Evolutionary conservation across 176 grass and related monocot genomes (phyloP), one percentile per base, ranked within the genome.

Genomic region (Juncus inflexus): DNA sequence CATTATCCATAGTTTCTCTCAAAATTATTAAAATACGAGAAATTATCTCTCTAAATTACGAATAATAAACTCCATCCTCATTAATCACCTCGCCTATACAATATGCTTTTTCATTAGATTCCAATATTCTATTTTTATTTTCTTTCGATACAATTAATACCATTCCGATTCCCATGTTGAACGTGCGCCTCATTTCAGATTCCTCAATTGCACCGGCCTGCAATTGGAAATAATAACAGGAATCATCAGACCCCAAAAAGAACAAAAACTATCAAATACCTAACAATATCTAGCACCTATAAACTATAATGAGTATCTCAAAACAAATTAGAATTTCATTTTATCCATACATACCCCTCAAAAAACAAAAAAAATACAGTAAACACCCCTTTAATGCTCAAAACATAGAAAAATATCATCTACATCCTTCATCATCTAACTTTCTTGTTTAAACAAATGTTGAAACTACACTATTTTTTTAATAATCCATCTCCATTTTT

Each of bases 101-200:
- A 71, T 81, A 89, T n/a, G 79, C 71, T 0, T 69, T 64, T 7
- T 61, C 82, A 43, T 58, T 68, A 43, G 15, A 62, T 15, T 71
- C 82, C 0, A 96, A 70, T 70, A 96, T 83, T 74, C 55, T 66
- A 37, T 78, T 74, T 3, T 70, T 82, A 5, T 79, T 60, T 7
- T 86, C 82, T 12, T 65, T 83, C 70, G 81, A 83, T 16, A 89
- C 71, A 6, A 91, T 82, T 42, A 96, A 70, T 57, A 91, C 92
- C 92, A 96, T 96, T 19, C 92, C 92, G 0, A 91, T 77, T 1
- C 87, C 92, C 92, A 96, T 96, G 52, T 96, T 96, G 74, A 96
- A 96, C 2, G 87, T 96, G 58, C 87, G 81, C 14, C 80, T 79
- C 92, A 96, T 96, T 79, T 91, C 92, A 0, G 79, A 73, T 54